Evolutionary conservation across 2,329 filamentous ascomycete genomes (phyloP), one percentile per base, ranked within the genome.

Genomic region (Hortaea sp.): DNA sequence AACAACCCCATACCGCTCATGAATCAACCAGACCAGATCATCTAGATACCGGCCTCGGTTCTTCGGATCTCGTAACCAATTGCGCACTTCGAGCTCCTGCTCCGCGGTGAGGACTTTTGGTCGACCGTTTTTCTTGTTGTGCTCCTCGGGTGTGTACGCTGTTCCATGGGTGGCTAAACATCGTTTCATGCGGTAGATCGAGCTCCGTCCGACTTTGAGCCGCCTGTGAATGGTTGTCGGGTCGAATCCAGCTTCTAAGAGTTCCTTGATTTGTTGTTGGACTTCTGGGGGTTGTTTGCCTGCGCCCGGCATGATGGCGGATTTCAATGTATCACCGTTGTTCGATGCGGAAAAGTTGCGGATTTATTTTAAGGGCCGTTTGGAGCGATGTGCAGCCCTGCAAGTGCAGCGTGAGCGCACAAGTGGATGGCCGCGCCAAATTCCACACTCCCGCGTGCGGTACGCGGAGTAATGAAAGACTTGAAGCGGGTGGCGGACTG

Each of bases 121-220:
- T 20, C 60, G 43, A 5, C 60, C 60, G 50, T 62, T 62, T 53
- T 62, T 62, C 53, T 62, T 63, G 43, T 61, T 62, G 48, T 60
- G 42, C 53, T 60, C 61, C 5, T 49, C 40, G 7, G 59, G 59
- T 52, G 61, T 60, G 42, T 62, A 62, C 13, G 59, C 59, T 11
- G 59, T 60, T 31, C 60, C 60, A 54, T 63, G 58, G 39, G 58
- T 54, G 40, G 60, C 53, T 10, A 63, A 49, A 44, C 58, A 57
- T 50, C 60, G 53, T 47, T 61, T 61, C 60, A 63, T 63, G 53
- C 60, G 60, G 53, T 63, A 62, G 44, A 63, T 61, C 29, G 51
- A 55, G 48, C 56, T 60, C 12, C 59, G 42, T 30, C 60, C 59
- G 29, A 61, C 60, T 41, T 63, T 61, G 40, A 63, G 53, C 13